phyloP scores from a whole-genome alignment of 768 basidiomycete genomes.

The Coprinopsis sp. region DNA sequence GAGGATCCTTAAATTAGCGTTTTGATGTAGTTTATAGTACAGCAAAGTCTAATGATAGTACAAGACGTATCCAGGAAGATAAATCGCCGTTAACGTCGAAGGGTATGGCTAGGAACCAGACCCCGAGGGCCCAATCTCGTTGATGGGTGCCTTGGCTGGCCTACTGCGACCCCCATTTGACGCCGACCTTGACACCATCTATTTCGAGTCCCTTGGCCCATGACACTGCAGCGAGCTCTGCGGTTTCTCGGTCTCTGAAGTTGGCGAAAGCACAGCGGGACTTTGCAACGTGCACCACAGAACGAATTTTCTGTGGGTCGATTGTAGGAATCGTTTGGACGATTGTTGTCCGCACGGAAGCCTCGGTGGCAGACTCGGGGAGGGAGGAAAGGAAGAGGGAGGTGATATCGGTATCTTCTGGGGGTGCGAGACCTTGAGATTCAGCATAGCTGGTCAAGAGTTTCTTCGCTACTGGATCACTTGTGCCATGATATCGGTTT shows the following conservation, averaged over 20 bases:
- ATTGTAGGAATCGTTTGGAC: slow-evolving; percentile 61
- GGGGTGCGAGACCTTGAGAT: slow-evolving; percentile 77
- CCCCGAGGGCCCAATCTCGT: slow-evolving; percentile 1
- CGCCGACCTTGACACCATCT: slow-evolving; percentile 63
- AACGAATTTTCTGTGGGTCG: slow-evolving; percentile 66
- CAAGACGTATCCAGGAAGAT: slow-evolving; percentile 4
- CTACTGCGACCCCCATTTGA: slow-evolving; percentile 90
- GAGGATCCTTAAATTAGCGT: neutral
- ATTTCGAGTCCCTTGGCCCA: slow-evolving; percentile 92
- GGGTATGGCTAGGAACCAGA: slow-evolving; percentile 13
- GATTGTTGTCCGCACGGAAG: slow-evolving; percentile 68
- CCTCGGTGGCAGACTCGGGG: slow-evolving; percentile 53
- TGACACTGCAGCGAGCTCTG: slow-evolving; percentile 83
- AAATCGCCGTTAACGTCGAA: neutral
- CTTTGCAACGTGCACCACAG: slow-evolving; percentile 81
- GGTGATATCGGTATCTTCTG: slow-evolving; percentile 84
- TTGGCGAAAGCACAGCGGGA: slow-evolving; percentile 95
- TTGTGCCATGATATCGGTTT: slow-evolving; percentile 88
- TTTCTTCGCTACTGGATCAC: slow-evolving; percentile 92
- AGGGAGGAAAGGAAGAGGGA: slow-evolving; percentile 27
- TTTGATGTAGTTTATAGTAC: slow-evolving; percentile 4
- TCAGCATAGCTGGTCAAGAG: slow-evolving; percentile 81
- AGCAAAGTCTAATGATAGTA: neutral
- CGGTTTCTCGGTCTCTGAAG: slow-evolving; percentile 76
- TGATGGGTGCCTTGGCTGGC: slow-evolving; percentile 31